Percentiles rank a stretch among this genome's conserved stretches.
Conservation (phyloP, 768 basidiomycete genomes). For the Amanita polypyramis region DNA sequence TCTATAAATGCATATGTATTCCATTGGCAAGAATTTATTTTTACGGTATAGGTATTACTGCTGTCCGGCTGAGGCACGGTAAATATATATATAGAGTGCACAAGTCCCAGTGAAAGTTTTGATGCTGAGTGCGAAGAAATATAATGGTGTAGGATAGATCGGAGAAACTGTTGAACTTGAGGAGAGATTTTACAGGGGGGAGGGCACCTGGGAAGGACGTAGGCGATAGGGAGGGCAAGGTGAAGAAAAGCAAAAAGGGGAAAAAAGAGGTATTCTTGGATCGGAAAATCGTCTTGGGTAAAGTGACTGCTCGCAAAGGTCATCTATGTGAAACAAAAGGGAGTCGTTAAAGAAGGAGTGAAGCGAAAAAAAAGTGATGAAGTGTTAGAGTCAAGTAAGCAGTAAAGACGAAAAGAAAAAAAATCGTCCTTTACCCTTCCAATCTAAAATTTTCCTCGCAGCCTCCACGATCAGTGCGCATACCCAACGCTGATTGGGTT, state of each 20-base stretch:
- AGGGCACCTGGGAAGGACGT: not conserved
- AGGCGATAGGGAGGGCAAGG: not conserved
- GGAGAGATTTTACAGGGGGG: not conserved
- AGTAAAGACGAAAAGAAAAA: not conserved
- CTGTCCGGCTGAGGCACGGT: too few species aligned
- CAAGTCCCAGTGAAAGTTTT: too few species aligned
- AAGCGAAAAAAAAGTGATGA: not conserved
- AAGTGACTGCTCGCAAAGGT: not conserved
- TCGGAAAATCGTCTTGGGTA: not conserved
- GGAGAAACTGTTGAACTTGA: too few species aligned
- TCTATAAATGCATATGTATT: too few species aligned
- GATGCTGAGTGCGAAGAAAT: too few species aligned
- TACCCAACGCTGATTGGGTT: constrained; percentile 20
- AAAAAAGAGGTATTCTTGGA: not conserved
- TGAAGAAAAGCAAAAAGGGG: not conserved
- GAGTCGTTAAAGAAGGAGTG: not conserved
- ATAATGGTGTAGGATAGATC: too few species aligned
- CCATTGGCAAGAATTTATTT: too few species aligned
- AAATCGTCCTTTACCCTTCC: not conserved
- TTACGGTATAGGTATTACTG: too few species aligned
- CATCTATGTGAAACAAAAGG: not conserved
- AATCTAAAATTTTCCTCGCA: not conserved
- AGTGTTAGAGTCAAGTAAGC: not conserved
- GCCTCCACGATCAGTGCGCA: constrained; percentile 17
- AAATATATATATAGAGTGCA: too few species aligned